phyloP scores from a whole-genome alignment of 495 filamentous ascomycete species.

The Mycothermus thermophilus region DNA sequence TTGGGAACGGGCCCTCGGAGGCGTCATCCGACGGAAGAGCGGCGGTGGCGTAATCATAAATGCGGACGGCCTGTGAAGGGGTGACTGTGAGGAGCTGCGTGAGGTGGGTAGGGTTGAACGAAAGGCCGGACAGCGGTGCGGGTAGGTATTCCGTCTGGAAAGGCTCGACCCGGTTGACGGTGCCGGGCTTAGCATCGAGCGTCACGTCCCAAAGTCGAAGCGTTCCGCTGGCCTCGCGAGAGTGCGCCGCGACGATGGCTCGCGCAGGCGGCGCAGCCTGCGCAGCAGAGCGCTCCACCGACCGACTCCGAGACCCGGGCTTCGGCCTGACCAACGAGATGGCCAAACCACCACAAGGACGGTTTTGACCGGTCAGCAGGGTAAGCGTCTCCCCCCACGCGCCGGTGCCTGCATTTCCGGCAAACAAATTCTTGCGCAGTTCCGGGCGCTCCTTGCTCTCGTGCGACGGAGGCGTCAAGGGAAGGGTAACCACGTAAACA shows the following conservation, averaged over 20 bases:
- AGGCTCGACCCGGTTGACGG: conserved; percentile 34
- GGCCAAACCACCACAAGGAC: conserved; percentile 49
- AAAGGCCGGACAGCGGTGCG: conserved; percentile 48
- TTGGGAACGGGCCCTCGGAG: conserved; percentile 34
- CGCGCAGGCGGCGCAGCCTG: conserved; percentile 10
- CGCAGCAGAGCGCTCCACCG: conserved; percentile 19
- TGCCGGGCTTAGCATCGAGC: conserved; percentile 24
- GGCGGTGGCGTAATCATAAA: conserved; percentile 40
- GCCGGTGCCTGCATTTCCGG: conserved; percentile 36
- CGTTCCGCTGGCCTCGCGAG: conserved; percentile 50
- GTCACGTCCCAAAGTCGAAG: conserved; percentile 35
- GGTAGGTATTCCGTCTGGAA: conserved; percentile 52
- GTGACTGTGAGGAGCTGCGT: conserved; percentile 56
- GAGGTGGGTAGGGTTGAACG: conserved; percentile 55
- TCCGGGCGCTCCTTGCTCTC: conserved; percentile 37
- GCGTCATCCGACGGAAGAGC: conserved; percentile 32
- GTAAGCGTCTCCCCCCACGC: conserved; percentile 50
- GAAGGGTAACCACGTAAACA: conserved; percentile 56
- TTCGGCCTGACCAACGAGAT: conserved; percentile 47
- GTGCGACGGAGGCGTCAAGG: conserved; percentile 58
- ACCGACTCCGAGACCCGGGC: conserved; percentile 19
- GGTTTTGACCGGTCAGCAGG: conserved; percentile 43
- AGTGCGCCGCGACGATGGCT: conserved; percentile 40
- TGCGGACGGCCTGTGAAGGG: conserved; percentile 51
- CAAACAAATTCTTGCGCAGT: conserved; percentile 29